A percentile compares a stretch with the other conserved stretches of the same genome.
Conservation (phyloP, 2,329 filamentous ascomycete genomes). For the Cadophora sp. region DNA sequence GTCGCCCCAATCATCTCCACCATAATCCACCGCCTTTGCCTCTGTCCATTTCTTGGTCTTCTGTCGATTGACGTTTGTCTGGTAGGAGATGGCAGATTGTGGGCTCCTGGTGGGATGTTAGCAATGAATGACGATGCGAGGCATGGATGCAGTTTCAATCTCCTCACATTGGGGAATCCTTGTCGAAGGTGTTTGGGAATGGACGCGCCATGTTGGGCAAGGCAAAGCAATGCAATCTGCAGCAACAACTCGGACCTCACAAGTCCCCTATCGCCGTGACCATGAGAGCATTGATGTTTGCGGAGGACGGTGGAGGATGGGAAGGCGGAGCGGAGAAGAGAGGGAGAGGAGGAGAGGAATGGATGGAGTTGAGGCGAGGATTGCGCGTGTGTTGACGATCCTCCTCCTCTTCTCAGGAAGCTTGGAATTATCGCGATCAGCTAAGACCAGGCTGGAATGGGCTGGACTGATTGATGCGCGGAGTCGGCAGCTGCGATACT, state of each 20-base stretch:
- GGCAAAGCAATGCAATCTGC: background rate
- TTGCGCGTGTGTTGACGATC: conserved; percentile 26
- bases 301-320: background rate
- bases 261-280: conserved; percentile 32
- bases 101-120: conserved; percentile 36
- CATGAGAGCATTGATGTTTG: conserved; percentile 29
- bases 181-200: conserved; percentile 43
- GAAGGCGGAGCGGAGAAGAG: background rate
- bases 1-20: conserved; percentile 92
- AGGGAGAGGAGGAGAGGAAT: background rate
- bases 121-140: conserved; percentile 7
- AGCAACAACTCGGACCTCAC: conserved; percentile 29
- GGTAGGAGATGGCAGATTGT: conserved; percentile 58
- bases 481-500: too few species aligned
- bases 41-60: conserved; percentile 97
- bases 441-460: conserved; percentile 21
- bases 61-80: conserved; percentile 83
- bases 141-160: conserved; percentile 7
- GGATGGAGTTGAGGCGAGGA: background rate
- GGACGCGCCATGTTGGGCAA: conserved; percentile 44
- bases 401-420: background rate
- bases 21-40: conserved; percentile 85
- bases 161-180: conserved; percentile 42
- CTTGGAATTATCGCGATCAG: conserved; percentile 16
- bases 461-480: background rate